phyloP scores from a whole-genome alignment of 2,329 filamentous ascomycete genomes.

The Salinomyces thailandicus region DNA sequence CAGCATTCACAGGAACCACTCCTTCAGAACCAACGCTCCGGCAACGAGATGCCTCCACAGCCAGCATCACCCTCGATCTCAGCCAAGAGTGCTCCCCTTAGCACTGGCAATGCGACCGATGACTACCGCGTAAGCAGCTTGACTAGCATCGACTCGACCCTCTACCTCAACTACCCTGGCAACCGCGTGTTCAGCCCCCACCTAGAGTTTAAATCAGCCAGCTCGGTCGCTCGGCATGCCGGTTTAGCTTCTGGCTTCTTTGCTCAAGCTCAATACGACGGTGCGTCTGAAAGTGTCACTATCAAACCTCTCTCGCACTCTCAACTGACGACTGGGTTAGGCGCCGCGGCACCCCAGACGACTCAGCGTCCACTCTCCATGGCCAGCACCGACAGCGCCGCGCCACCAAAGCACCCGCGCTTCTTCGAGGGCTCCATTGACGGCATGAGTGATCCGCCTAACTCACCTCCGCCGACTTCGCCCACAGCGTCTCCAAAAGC shows the following conservation, averaged over 20 bases:
- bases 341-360: slow-evolving; percentile 1
- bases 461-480: slow-evolving; percentile 8
- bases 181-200: slow-evolving; percentile 23
- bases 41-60: background rate
- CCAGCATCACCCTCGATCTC: slow-evolving; percentile 7
- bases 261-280: slow-evolving; percentile 21
- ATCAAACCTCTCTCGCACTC: background rate
- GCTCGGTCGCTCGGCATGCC: slow-evolving; percentile 22
- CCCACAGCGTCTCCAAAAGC: slow-evolving; percentile 12
- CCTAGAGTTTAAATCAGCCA: slow-evolving; percentile 23
- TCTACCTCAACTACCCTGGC: slow-evolving; percentile 16
- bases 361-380: slow-evolving; percentile 1
- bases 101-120: slow-evolving; percentile 6
- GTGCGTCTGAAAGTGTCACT: slow-evolving; percentile 9
- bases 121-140: slow-evolving; percentile 18
- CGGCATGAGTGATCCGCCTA: slow-evolving; percentile 14
- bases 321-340: slow-evolving; percentile 3
- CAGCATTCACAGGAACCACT: background rate
- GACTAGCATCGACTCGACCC: slow-evolving; percentile 19
- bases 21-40: background rate
- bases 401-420: slow-evolving; percentile 4
- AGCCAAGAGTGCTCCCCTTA: slow-evolving; percentile 7
- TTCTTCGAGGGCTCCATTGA: slow-evolving; percentile 20
- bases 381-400: background rate
- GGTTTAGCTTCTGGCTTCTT: slow-evolving; percentile 21